These are phyloP conservation scores for Forsythia viridissima DNA, from an alignment of 257 asterid species.

Conservation along the genomic window DNA sequence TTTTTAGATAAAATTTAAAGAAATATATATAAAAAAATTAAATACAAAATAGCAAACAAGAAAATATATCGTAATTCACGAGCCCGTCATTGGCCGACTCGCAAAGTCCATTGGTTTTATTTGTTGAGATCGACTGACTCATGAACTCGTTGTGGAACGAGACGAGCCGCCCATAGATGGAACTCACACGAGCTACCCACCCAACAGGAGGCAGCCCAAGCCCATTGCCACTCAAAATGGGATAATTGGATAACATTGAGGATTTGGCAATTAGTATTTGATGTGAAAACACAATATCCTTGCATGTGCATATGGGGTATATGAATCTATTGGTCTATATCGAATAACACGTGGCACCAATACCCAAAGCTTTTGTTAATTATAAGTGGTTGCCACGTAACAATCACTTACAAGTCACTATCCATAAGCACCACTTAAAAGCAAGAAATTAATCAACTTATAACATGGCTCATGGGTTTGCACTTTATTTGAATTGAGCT, in stretches of 20 bases:
- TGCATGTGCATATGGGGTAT: slow-evolving; percentile 46
- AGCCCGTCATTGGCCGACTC: neutral
- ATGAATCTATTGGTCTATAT: slow-evolving; percentile 21
- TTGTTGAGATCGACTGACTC: neutral
- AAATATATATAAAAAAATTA: too few species aligned
- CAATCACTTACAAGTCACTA: slow-evolving; percentile 27
- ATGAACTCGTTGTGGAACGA: too few species aligned
- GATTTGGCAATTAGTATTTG: slow-evolving; percentile 7
- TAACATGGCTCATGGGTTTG: slow-evolving; percentile 41
- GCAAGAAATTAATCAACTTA: slow-evolving; percentile 12
- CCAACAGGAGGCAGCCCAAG: too few species aligned
- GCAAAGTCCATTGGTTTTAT: neutral
- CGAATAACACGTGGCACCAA: slow-evolving; percentile 20
- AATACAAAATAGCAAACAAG: too few species aligned
- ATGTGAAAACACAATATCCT: slow-evolving; percentile 23
- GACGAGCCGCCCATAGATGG: too few species aligned
- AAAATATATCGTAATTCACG: too few species aligned
- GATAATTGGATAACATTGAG: slow-evolving; percentile 9
- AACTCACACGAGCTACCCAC: too few species aligned
- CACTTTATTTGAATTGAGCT: slow-evolving; percentile 14
- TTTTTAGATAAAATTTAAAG: too few species aligned
- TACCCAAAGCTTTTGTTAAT: neutral
- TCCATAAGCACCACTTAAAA: slow-evolving; percentile 20
- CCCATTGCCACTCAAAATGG: too few species aligned
- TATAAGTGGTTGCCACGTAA: slow-evolving; percentile 37